Evolutionary conservation across 2,329 filamentous ascomycete genomes (phyloP), one percentile per base, ranked within the genome.

Genomic region (Reticulascus tulasneorum): DNA sequence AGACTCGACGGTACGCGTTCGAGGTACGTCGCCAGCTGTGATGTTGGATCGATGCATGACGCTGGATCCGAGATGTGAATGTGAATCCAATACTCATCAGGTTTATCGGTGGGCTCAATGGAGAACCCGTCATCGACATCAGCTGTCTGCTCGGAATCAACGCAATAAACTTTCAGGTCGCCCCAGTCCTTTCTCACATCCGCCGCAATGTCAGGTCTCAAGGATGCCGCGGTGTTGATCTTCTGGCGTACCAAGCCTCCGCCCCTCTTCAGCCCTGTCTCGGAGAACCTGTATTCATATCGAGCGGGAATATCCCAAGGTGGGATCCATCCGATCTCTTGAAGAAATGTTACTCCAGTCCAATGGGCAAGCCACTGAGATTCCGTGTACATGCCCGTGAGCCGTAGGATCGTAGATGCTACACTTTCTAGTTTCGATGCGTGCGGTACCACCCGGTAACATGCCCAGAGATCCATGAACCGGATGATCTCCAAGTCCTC

Each of bases 111-210:
- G 29, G 60, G 56, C 52, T 88, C 81, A 7, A 93, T 52, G 1
- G 86, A 91, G 8, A 94, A 62, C 2, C 82, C 86, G 53, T 94
- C 86, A 47, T 94, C 86, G 39, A 93, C 84, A 48, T 91, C 79
- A 19, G 73, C 65, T 0, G 87, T 84, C 23, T 60, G 62, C 15
- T 70, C 67, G 19, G 75, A 71, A 51, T 94, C 86, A 41, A 94
- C 85, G 47, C 84, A 88, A 53, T 81, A 90, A 2, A 85, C 74
- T 0, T 71, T 73, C 16, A 77, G 52, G n/a, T 68, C 50, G 1
- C 63, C 63, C 73, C 79, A 84, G 34, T 79, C 72, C 40, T 69
- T 72, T 29, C 86, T 77, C 18, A 75, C 52, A 9, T 63, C 60
- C 4, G 55, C 55, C 9, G 75, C 66, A 15, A 64, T 50, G 42